Evolutionary conservation across 225 moss, liverwort and hornwort genomes (phyloP).

Genomic region (Bryoerythrophyllum caledonicum): DNA sequence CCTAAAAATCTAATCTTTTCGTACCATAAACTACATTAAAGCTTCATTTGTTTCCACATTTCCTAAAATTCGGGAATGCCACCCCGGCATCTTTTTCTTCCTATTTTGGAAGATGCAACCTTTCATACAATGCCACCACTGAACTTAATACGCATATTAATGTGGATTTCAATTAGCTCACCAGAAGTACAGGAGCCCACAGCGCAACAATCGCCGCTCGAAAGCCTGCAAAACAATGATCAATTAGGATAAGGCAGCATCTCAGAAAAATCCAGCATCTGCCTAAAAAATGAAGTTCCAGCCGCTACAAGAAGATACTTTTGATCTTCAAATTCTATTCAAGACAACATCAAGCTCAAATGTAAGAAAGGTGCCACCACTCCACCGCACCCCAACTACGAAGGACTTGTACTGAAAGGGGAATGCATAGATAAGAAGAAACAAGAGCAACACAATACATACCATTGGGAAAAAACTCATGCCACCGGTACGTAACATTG

Average conservation of each 20-base stretch:
- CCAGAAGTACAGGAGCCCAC: conserved; percentile 95
- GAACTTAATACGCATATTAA: background rate
- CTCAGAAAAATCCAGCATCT: background rate
- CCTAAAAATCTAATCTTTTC: background rate
- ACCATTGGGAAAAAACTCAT: conserved; percentile 87
- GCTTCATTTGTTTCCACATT: background rate
- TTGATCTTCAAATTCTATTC: background rate
- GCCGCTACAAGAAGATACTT: conserved; percentile 6
- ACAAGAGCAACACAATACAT: background rate
- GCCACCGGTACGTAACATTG: conserved; percentile 65
- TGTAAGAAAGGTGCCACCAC: conserved; percentile 2
- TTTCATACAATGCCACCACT: background rate
- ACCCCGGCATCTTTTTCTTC: background rate
- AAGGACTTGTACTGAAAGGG: background rate
- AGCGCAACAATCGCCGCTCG: conserved; percentile 60
- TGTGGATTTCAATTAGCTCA: conserved; percentile 34
- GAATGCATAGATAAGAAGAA: conserved; percentile 3
- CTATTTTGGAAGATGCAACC: background rate
- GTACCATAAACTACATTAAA: background rate
- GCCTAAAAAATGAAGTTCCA: background rate
- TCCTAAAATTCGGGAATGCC: background rate
- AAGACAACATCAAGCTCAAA: conserved; percentile 15
- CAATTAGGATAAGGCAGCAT: background rate
- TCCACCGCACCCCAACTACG: background rate
- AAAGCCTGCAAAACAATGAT: conserved; percentile 33